A percentile compares a stretch with the other conserved stretches of the same genome.
Conservation (phyloP, 2,329 filamentous ascomycete species). For the Emydomyces testavorans region DNA sequence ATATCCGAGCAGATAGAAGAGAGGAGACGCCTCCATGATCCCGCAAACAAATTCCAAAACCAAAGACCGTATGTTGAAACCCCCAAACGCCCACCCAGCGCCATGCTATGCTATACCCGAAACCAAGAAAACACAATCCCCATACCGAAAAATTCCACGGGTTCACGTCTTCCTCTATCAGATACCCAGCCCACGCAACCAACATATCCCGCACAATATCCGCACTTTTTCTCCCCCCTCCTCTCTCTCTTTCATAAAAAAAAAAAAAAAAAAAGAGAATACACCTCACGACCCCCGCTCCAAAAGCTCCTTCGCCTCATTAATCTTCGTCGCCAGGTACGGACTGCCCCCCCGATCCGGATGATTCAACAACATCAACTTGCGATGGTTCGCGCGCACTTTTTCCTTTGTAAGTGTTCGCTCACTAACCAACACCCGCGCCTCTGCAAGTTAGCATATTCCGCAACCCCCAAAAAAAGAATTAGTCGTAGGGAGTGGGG, state of each 20-base stretch:
- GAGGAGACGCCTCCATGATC: conserved; percentile 1
- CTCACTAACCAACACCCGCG: conserved; percentile 49
- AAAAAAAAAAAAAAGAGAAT: too few species aligned
- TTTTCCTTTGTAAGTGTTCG: conserved; percentile 81
- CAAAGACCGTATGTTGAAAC: neutral
- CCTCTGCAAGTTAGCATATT: neutral
- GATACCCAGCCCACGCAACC: neutral
- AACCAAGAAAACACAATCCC: neutral
- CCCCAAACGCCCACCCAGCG: conserved; percentile 5
- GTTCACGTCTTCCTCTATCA: neutral
- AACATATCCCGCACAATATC: too few species aligned
- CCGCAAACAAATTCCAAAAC: neutral
- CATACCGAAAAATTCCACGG: neutral
- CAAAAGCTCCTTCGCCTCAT: conserved; percentile 92
- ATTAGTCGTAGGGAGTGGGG: neutral
- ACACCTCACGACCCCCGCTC: conserved; percentile 54
- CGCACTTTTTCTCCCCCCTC: too few species aligned
- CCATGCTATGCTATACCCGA: conserved; percentile 12
- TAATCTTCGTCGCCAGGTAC: conserved; percentile 93
- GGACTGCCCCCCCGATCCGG: conserved; percentile 94
- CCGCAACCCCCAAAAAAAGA: too few species aligned
- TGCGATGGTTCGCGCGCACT: conserved; percentile 87
- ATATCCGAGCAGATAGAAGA: neutral
- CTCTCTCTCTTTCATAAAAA: too few species aligned
- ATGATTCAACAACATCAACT: conserved; percentile 94